Percentiles rank a stretch among this genome's conserved stretches.
Conservation (phyloP, 163 green algal species). For the Chloroidium sp. region DNA sequence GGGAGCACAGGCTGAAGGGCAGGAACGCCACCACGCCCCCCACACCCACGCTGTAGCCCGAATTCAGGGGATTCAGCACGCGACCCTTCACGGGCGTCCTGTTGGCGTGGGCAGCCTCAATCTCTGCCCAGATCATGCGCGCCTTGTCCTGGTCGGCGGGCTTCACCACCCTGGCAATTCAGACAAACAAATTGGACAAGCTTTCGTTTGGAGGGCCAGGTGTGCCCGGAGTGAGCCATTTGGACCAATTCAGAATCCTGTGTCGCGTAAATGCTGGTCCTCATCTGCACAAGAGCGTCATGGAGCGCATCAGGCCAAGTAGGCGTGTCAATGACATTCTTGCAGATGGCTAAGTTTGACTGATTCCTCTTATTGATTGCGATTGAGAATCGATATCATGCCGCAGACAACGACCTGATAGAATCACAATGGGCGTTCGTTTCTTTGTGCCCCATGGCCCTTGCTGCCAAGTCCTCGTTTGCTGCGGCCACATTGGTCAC, state of each 20-base stretch:
- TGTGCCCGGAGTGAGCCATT: not conserved
- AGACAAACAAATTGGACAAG: not conserved
- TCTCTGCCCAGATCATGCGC: conserved; percentile 13
- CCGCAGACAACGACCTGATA: too few species aligned
- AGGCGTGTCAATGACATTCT: not conserved
- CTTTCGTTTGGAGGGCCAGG: not conserved
- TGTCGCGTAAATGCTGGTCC: not conserved
- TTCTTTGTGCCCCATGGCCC: too few species aligned
- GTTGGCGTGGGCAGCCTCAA: conserved; percentile 2
- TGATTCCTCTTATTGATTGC: too few species aligned
- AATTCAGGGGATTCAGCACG: conserved; percentile 28
- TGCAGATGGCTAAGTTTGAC: not conserved
- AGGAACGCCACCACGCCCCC: conserved; percentile 26
- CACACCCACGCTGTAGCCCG: conserved; percentile 27
- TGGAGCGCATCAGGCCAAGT: too few species aligned
- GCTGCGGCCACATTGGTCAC: too few species aligned
- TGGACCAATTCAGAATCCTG: not conserved
- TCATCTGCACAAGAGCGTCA: too few species aligned
- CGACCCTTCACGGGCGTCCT: conserved; percentile 20
- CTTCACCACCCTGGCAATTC: not conserved
- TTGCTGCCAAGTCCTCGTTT: too few species aligned
- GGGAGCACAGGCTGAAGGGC: conserved; percentile 9
- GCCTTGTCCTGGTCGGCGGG: not conserved
- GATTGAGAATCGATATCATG: too few species aligned
- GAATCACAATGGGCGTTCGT: too few species aligned